These are phyloP conservation scores for Canna indica DNA, from an alignment of 176 grass and related monocot species.

Conservation along the genomic window DNA sequence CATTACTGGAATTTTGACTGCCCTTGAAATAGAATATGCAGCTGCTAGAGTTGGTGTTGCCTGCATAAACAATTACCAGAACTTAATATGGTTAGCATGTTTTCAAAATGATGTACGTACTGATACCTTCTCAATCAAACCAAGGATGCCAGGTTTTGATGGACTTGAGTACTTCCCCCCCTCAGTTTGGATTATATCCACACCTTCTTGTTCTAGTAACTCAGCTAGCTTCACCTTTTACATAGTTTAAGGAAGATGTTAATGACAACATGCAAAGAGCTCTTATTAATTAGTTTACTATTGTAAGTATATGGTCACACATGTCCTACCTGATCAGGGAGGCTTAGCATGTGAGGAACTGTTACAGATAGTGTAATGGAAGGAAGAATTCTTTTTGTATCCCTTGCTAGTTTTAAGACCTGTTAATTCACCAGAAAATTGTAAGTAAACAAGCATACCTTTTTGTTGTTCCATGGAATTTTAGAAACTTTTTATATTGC, in stretches of 20 bases:
- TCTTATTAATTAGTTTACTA: not conserved
- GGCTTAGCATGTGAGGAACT: constrained; percentile 75
- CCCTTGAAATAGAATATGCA: constrained; percentile 75
- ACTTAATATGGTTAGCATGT: too few species aligned
- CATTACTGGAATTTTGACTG: constrained; percentile 84
- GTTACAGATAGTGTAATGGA: constrained; percentile 75
- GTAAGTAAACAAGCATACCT: not conserved
- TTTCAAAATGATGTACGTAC: not conserved
- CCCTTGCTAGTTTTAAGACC: constrained; percentile 73
- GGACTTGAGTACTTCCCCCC: constrained; percentile 78
- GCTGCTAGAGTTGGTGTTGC: constrained; percentile 84
- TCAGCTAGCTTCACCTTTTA: constrained; percentile 72
- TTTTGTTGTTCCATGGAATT: too few species aligned
- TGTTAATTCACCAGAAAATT: constrained; percentile 21
- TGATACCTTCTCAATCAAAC: constrained; percentile 81
- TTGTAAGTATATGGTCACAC: not conserved
- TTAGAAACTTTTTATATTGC: too few species aligned
- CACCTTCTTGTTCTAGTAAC: constrained; percentile 75
- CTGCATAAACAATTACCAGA: too few species aligned
- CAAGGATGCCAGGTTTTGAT: constrained; percentile 65
- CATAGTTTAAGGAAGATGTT: not conserved
- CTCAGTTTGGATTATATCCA: constrained; percentile 87
- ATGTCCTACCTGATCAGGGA: constrained; percentile 78
- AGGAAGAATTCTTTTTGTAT: constrained; percentile 71
- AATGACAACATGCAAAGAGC: not conserved